phyloP scores from a whole-genome alignment of 2,329 filamentous ascomycete genomes.

The Claviceps pazoutovae region DNA sequence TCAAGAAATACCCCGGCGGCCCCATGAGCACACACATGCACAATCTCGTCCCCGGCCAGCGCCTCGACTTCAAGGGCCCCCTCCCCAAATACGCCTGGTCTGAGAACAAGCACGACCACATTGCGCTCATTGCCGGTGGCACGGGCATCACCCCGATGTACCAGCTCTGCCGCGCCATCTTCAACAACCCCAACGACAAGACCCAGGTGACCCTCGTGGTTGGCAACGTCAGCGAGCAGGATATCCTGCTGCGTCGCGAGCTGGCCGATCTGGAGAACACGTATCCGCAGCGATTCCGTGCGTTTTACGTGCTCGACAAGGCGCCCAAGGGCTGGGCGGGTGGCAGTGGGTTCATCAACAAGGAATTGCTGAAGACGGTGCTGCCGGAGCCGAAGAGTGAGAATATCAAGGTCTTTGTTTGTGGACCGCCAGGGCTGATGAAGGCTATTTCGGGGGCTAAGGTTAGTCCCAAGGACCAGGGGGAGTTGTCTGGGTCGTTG shows the following conservation, averaged over 20 bases:
- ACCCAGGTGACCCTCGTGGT: conserved; percentile 95
- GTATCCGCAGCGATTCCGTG: conserved; percentile 87
- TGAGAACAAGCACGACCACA: conserved; percentile 85
- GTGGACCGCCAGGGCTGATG: conserved; percentile 84
- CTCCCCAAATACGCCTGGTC: conserved; percentile 87
- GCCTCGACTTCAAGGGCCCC: conserved; percentile 85
- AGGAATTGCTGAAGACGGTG: conserved; percentile 89
- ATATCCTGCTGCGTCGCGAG: conserved; percentile 83
- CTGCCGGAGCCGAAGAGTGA: conserved; percentile 82
- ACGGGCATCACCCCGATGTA: conserved; percentile 98
- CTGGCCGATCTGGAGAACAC: conserved; percentile 81
- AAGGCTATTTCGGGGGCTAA: conserved; percentile 83
- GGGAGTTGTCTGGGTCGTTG: conserved; percentile 69
- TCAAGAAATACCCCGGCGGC: conserved; percentile 84
- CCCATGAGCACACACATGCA: conserved; percentile 88
- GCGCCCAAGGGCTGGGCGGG: conserved; percentile 65
- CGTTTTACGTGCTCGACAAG: conserved; percentile 87
- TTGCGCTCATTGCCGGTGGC: conserved; percentile 78
- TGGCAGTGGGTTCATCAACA: conserved; percentile 67
- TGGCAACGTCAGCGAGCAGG: conserved; percentile 77
- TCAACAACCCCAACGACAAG: conserved; percentile 92
- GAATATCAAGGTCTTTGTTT: conserved; percentile 94
- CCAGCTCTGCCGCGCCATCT: conserved; percentile 81
- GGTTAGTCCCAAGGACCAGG: conserved; percentile 87
- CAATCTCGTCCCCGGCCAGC: conserved; percentile 66